A percentile compares a stretch with the other conserved stretches of the same genome.
These are phyloP conservation scores for Ensete ventricosum DNA, from an alignment of 176 grass and related monocot species.

Conservation along the genomic window DNA sequence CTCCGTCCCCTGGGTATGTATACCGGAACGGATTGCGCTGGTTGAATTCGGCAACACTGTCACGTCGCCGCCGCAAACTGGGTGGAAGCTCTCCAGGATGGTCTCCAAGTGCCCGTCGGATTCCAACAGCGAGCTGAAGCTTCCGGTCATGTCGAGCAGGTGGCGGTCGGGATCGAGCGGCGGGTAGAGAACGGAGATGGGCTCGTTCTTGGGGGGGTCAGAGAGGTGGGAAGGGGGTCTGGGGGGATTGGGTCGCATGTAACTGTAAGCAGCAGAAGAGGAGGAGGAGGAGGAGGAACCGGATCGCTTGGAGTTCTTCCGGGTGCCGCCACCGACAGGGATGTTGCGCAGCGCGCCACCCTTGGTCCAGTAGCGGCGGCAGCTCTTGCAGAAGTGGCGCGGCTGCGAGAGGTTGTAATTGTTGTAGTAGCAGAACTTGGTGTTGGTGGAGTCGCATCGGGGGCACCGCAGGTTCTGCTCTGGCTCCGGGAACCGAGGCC, in stretches of 20 bases:
- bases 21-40: not conserved
- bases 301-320: constrained; percentile 11
- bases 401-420: constrained; percentile 87
- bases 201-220: not conserved
- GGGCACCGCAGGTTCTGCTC: constrained; percentile 38
- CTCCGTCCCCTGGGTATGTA: not conserved
- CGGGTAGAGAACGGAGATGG: not conserved
- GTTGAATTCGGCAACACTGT: not conserved
- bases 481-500: not conserved
- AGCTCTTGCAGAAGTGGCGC: constrained; percentile 92
- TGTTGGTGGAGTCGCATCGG: constrained; percentile 62
- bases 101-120: not conserved
- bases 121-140: constrained; percentile 7
- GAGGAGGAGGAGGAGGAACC: not conserved
- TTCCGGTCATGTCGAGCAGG: not conserved
- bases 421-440: constrained; percentile 99
- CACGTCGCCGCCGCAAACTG: not conserved
- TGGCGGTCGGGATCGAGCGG: not conserved
- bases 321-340: constrained; percentile 62
- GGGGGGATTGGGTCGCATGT: not conserved
- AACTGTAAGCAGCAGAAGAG: not conserved
- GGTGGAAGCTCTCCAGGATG: not conserved
- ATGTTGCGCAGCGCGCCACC: constrained; percentile 87
- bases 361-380: constrained; percentile 95
- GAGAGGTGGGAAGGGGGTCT: not conserved